A percentile compares a stretch with the other conserved stretches of the same genome.
These are phyloP conservation scores for Coffea canephora DNA, from an alignment of 257 asterid species.

Conservation along the genomic window DNA sequence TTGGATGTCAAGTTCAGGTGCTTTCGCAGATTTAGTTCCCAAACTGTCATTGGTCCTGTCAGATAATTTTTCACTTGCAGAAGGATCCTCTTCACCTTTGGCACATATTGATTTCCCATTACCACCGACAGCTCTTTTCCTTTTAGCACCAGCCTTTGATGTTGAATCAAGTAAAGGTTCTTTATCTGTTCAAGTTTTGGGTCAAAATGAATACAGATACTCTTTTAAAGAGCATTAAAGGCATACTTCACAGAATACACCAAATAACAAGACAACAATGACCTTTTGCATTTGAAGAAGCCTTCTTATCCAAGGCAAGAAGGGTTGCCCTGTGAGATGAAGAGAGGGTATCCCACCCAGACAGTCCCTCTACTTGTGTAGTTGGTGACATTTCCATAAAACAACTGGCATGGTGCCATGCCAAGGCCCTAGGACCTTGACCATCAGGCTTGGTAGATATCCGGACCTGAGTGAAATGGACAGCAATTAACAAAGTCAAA, in stretches of 20 bases:
- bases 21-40: slow-evolving; percentile 33
- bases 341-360: slow-evolving; percentile 75
- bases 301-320: slow-evolving; percentile 47
- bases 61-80: slow-evolving; percentile 30
- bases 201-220: slow-evolving; percentile 31
- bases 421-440: slow-evolving; percentile 62
- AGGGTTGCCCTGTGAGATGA: slow-evolving; percentile 54
- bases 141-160: slow-evolving; percentile 56
- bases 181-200: slow-evolving; percentile 36
- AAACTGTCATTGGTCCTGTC: slow-evolving; percentile 19
- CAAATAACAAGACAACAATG: slow-evolving; percentile 10
- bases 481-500: slow-evolving; percentile 15
- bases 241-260: slow-evolving; percentile 8
- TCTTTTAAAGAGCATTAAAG: slow-evolving; percentile 14
- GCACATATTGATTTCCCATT: slow-evolving; percentile 49
- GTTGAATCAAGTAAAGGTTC: slow-evolving; percentile 39
- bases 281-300: slow-evolving; percentile 54
- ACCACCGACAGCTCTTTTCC: slow-evolving; percentile 52
- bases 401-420: slow-evolving; percentile 95
- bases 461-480: slow-evolving; percentile 56
- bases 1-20: slow-evolving; percentile 45
- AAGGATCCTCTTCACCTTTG: slow-evolving; percentile 46
- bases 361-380: slow-evolving; percentile 52
- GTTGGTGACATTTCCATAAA: slow-evolving; percentile 54
- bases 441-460: slow-evolving; percentile 83